A percentile compares a stretch with the other conserved stretches of the same genome.
Evolutionary conservation across 108 stramenopile genomes (phyloP).

Genomic region (Skeletonema tropicum): DNA sequence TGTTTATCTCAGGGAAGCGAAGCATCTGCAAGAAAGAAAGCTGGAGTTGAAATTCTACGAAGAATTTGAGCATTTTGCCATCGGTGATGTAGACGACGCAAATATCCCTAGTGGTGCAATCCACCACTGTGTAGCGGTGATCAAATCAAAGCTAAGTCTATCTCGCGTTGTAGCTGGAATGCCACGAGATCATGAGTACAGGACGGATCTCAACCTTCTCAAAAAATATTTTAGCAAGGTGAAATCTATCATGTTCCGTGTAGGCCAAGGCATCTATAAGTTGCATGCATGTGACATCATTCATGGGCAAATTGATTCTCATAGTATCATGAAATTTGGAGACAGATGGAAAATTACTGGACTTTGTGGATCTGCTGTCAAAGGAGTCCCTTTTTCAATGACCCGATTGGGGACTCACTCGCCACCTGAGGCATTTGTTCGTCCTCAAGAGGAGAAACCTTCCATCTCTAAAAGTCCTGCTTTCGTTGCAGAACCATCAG

Average conservation of each 20-base stretch:
- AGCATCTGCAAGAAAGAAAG: constrained; percentile 19
- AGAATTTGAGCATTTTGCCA: constrained; percentile 56
- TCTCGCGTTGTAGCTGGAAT: constrained; percentile 70
- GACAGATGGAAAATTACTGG: constrained; percentile 76
- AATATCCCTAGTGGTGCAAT: constrained; percentile 27
- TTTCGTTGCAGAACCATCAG: constrained; percentile 47
- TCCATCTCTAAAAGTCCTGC: constrained; percentile 24
- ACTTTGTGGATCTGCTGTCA: constrained; percentile 50
- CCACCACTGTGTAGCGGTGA: constrained; percentile 66
- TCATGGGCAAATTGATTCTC: constrained; percentile 67
- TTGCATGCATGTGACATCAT: constrained; percentile 70
- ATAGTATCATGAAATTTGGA: constrained; percentile 71
- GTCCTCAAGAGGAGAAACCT: constrained; percentile 15
- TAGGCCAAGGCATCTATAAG: constrained; percentile 65
- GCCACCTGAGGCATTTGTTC: constrained; percentile 71
- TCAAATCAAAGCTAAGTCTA: constrained; percentile 58
- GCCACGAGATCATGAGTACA: constrained; percentile 59
- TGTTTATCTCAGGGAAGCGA: constrained; percentile 43
- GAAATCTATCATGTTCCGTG: constrained; percentile 56
- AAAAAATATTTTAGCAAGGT: constrained; percentile 65
- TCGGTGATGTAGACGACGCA: constrained; percentile 29
- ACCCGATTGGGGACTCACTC: constrained; percentile 50
- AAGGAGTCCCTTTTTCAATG: constrained; percentile 50
- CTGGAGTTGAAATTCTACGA: constrained; percentile 58
- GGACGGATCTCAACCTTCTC: constrained; percentile 45